A percentile compares a stretch with the other conserved stretches of the same genome.
Evolutionary conservation across 192 early-diverging fungal species (phyloP).

Genomic region (Coemansia sp.): DNA sequence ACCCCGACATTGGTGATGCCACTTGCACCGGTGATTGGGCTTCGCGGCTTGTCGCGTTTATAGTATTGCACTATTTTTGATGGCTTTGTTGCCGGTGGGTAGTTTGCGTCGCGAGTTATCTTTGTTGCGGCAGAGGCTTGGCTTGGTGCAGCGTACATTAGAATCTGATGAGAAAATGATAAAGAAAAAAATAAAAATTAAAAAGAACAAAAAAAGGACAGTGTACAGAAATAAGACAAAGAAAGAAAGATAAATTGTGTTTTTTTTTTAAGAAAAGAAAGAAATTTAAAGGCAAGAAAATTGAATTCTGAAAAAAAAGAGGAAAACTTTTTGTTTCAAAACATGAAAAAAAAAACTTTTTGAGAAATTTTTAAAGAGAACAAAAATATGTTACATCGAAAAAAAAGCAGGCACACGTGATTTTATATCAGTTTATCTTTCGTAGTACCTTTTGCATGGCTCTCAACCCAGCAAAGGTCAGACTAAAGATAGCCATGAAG

Average conservation of each 20-base stretch:
- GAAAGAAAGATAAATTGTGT: background rate
- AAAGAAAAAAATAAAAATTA: conserved; percentile 12
- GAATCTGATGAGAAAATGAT: background rate
- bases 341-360: too few relatives aligned
- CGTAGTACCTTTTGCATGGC: conserved; percentile 50
- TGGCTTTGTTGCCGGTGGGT: conserved; percentile 15
- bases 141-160: conserved; percentile 42
- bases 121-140: conserved; percentile 24
- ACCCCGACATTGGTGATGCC: background rate
- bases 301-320: background rate
- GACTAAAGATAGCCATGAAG: conserved; percentile 31
- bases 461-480: conserved; percentile 40
- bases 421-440: conserved; percentile 33
- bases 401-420: background rate
- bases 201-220: background rate
- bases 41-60: conserved; percentile 28
- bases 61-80: conserved; percentile 39
- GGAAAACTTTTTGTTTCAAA: background rate
- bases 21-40: background rate
- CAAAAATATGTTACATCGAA: background rate
- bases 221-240: background rate
- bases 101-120: conserved; percentile 21
- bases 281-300: conserved; percentile 1
- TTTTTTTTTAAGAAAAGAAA: background rate
- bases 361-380: background rate